Conservation (phyloP, 306 rosid species). For the Elaeagnus macrophylla region DNA sequence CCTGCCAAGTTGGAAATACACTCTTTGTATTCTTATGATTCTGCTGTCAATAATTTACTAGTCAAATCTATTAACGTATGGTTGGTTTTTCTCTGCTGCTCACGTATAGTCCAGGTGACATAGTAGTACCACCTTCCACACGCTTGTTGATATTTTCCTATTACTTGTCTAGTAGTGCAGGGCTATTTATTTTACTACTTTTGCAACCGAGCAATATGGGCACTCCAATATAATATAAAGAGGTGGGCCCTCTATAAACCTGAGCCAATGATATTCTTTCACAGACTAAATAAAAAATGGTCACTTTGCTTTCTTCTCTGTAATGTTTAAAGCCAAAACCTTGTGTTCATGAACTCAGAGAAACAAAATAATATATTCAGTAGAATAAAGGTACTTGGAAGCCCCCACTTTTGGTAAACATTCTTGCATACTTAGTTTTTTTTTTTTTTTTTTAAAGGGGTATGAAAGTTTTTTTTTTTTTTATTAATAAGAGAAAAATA, state of each 20-base stretch:
- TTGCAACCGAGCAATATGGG: conserved; percentile 28
- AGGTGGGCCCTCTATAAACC: conserved; percentile 15
- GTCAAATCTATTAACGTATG: neutral
- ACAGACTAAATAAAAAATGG: conserved; percentile 5
- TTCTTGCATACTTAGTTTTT: conserved; percentile 1
- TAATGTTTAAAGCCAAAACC: conserved; percentile 9
- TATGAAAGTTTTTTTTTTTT: no score
- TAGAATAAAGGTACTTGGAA: neutral
- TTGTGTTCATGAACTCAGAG: conserved; percentile 3
- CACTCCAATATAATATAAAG: conserved; percentile 13
- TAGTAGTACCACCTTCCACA: conserved; percentile 3
- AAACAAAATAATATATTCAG: neutral
- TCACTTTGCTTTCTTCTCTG: conserved; percentile 8
- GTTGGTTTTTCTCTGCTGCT: conserved; percentile 3
- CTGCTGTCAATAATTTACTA: neutral
- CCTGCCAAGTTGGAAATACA: no score
- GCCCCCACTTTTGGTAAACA: neutral
- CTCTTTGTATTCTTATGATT: no score
- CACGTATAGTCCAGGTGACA: conserved; percentile 6
- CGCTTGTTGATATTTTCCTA: conserved; percentile 3
- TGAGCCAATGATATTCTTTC: conserved; percentile 20
- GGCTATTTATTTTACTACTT: conserved; percentile 4
- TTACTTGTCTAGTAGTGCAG: conserved; percentile 21
- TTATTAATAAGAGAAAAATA: no score
- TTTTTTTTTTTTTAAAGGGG: no score